Base-by-base conservation (phyloP, 2,329 filamentous ascomycete species). In the Ophiosphaerella herpotricha region DNA sequence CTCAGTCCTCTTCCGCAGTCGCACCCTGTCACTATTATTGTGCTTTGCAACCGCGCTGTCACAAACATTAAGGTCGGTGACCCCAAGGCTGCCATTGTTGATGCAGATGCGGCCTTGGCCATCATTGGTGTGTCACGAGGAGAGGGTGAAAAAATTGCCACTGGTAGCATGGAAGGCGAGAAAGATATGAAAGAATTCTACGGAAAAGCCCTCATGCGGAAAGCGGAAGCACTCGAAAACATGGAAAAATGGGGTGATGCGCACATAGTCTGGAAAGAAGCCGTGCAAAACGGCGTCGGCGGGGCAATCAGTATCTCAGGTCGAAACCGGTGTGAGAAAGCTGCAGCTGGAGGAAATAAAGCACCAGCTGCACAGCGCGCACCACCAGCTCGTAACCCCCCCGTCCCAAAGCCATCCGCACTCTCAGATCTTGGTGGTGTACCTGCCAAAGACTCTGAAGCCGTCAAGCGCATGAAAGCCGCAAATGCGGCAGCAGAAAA, bases 171-270 rank as follows among this genome's bases (percentile, higher is more conserved):
- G 5, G 82, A 82, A 47, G 75, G 76, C 7, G 79, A 80, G 16
- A 94, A 95, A 60, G 88, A 93, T 40, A 96, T 99, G 90, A 88
- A 85, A 56, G 92, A 96, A 14, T 89, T 96, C 55, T 97, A 89
- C 67, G 92, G 91, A 45, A 99, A 97, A 73, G 93, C 93, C 0
- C 77, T 97, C 26, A 93, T 90, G 76, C 88, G 94, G 46, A 97
- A 97, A 77, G 94, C 94, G 1, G 94, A 99, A 75, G 94, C 91
- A 1, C 80, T 97, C 7, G 94, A 99, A 73, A 89, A 96, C 68
- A 88, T 99, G 80, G 94, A 99, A 76, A 90, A 88, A 69, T 99
- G 93, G 93, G 75, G 78, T 2, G 93, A 97, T 43, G 94, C 94
- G 1, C 86, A 85, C 0, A 77, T 79, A 2, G 85, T 89, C 0